Conservation (phyloP, 1,284 basidiomycete genomes). For the Trichosporon asahii region DNA sequence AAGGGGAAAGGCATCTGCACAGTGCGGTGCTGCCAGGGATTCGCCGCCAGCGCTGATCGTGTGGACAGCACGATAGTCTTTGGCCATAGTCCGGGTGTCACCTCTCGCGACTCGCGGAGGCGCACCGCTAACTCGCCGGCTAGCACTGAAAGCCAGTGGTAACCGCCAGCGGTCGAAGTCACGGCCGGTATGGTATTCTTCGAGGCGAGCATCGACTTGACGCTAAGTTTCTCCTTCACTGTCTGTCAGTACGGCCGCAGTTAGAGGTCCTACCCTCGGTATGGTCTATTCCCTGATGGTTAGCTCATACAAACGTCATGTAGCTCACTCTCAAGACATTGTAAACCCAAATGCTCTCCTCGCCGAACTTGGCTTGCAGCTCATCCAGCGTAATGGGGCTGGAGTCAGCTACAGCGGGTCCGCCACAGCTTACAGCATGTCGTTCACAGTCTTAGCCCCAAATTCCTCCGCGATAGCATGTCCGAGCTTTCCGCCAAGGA, state of each 20-base stretch:
- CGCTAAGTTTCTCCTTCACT: slow-evolving; percentile 80
- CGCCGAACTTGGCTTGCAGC: slow-evolving; percentile 57
- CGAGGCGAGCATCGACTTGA: slow-evolving; percentile 89
- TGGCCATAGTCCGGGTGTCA: slow-evolving; percentile 78
- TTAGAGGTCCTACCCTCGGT: slow-evolving; percentile 64
- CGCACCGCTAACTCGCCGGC: slow-evolving; percentile 83
- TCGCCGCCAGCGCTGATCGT: slow-evolving; percentile 63
- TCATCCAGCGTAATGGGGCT: slow-evolving; percentile 54
- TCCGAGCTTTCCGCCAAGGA: slow-evolving; percentile 92
- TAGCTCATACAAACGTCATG: background rate
- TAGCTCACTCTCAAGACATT: slow-evolving; percentile 60
- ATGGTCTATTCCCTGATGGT: slow-evolving; percentile 78
- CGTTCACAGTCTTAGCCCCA: slow-evolving; percentile 80
- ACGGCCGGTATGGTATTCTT: slow-evolving; percentile 83
- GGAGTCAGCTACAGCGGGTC: slow-evolving; percentile 14
- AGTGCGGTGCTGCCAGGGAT: slow-evolving; percentile 55
- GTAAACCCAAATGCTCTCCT: slow-evolving; percentile 77
- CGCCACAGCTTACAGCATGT: slow-evolving; percentile 64
- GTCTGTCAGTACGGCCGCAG: background rate
- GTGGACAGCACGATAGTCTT: slow-evolving; percentile 79
- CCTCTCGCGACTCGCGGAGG: slow-evolving; percentile 74
- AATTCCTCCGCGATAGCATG: slow-evolving; percentile 81
- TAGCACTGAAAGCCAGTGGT: slow-evolving; percentile 86
- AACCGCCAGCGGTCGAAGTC: slow-evolving; percentile 66
- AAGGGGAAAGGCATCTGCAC: slow-evolving; percentile 83